phyloP scores from a whole-genome alignment of 176 grass and related monocot species.

The Eleusine coracana region DNA sequence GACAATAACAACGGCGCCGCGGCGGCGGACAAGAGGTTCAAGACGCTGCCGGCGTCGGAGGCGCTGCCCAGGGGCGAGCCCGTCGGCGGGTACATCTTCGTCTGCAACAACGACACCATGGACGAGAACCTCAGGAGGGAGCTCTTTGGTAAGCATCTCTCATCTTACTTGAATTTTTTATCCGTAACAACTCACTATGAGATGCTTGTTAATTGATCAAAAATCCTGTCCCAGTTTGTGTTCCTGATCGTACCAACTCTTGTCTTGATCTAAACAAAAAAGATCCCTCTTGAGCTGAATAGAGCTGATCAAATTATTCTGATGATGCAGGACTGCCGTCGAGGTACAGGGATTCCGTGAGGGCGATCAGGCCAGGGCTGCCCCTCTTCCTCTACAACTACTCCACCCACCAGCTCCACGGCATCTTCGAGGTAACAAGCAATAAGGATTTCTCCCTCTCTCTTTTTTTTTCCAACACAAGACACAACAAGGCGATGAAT shows the following conservation, averaged over 20 bases:
- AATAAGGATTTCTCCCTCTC: background rate
- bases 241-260: background rate
- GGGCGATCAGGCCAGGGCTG: conserved; percentile 87
- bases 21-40: conserved; percentile 86
- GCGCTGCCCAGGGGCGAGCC: conserved; percentile 78
- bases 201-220: background rate
- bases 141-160: conserved; percentile 70
- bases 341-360: conserved; percentile 93
- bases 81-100: conserved; percentile 95
- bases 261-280: background rate
- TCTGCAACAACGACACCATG: conserved; percentile 99
- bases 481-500: background rate
- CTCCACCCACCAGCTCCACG: conserved; percentile 97
- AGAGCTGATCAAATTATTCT: background rate
- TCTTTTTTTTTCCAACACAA: no score
- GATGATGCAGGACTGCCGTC: conserved; percentile 59
- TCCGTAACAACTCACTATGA: background rate
- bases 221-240: background rate
- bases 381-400: conserved; percentile 99
- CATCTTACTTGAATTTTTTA: background rate
- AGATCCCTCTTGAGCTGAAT: background rate
- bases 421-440: conserved; percentile 79
- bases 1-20: background rate
- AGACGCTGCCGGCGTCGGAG: conserved; percentile 88
- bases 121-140: conserved; percentile 92